Evolutionary conservation across 768 basidiomycete species (phyloP).

Genomic region (Tylopilus rubrobrunneus): DNA sequence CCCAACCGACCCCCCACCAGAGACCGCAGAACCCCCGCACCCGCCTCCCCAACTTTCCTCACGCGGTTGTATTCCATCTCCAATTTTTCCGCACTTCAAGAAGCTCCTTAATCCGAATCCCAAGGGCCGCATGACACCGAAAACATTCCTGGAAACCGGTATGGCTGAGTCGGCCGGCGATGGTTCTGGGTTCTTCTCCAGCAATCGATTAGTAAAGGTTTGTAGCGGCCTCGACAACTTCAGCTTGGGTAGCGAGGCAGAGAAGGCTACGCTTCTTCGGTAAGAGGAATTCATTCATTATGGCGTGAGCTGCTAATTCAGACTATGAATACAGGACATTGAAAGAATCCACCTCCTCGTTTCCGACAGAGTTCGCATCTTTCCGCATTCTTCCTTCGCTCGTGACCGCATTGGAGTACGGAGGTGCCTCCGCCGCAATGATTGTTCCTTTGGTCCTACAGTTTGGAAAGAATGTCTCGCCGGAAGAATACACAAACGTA

Average conservation of each 20-base stretch:
- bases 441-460: constrained; percentile 84
- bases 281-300: constrained; percentile 23
- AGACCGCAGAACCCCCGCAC: constrained; percentile 67
- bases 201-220: constrained; percentile 80
- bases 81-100: constrained; percentile 79
- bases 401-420: constrained; percentile 70
- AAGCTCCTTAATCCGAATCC: constrained; percentile 87
- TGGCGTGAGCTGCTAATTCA: not conserved
- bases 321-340: constrained; percentile 50
- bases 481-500: constrained; percentile 62
- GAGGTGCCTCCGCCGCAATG: constrained; percentile 68
- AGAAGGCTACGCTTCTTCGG: constrained; percentile 73
- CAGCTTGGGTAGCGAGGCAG: constrained; percentile 71
- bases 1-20: constrained; percentile 66
- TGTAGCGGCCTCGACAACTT: constrained; percentile 86
- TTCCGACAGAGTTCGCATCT: constrained; percentile 83
- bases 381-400: constrained; percentile 88
- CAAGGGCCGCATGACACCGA: constrained; percentile 70
- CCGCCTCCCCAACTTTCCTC: constrained; percentile 74
- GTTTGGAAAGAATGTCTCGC: constrained; percentile 67
- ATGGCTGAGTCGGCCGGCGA: constrained; percentile 60
- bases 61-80: constrained; percentile 69
- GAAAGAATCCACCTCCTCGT: constrained; percentile 72
- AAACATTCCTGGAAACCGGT: constrained; percentile 76
- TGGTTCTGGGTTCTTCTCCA: constrained; percentile 72